Base-by-base conservation (phyloP, 108 stramenopile genomes). In the Schizochytrium sp. region DNA sequence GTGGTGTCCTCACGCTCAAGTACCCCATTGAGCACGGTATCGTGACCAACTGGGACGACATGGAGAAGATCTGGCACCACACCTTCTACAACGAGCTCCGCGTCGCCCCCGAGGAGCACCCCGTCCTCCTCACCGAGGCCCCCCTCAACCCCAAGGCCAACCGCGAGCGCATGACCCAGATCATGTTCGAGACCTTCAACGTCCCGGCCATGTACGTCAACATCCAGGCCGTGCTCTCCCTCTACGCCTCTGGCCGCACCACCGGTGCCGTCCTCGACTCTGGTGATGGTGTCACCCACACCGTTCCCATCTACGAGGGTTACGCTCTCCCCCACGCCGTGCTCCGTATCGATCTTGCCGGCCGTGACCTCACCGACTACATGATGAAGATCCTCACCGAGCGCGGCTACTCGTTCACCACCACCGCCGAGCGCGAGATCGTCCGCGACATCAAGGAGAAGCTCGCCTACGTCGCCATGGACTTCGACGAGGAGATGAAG, bases 151-250 rank as follows among this genome's bases (percentile, higher is more conserved):
- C 99, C 93, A 98, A 98, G 97, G 98, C 98, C 60, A 99, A 99
- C 95, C 93, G 98, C 71, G 99, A 99, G 92, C 95, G 98, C 89
- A 99, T 99, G 98, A 99, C 99, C 69, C 98, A 99, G 94, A 99
- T 99, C 95, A 99, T 99, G 99, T 99, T 99, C 93, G 99, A 99
- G 95, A 99, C 98, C 25, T 99, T 99, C 96, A 99, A 99, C 92
- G 99, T 99, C 53, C 99, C 99, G 47, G 99, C 98, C 90, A 99
- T 99, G 99, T 99, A 99, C 91, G 98, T 99, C 58, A 99, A 98
- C 95, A 99, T 99, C 91, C 99, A 99, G 95, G 99, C 99, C 76
- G 99, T 99, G 88, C 93, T 94, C 23, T 94, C 94, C 48, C 92
- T 94, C 69, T 94, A 94, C 91, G 94, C 94, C 72, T 94, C 94